Evolutionary conservation across 2,329 filamentous ascomycete genomes (phyloP), one percentile per base, ranked within the genome.

Genomic region (Paracorniculantispora psalliotae): DNA sequence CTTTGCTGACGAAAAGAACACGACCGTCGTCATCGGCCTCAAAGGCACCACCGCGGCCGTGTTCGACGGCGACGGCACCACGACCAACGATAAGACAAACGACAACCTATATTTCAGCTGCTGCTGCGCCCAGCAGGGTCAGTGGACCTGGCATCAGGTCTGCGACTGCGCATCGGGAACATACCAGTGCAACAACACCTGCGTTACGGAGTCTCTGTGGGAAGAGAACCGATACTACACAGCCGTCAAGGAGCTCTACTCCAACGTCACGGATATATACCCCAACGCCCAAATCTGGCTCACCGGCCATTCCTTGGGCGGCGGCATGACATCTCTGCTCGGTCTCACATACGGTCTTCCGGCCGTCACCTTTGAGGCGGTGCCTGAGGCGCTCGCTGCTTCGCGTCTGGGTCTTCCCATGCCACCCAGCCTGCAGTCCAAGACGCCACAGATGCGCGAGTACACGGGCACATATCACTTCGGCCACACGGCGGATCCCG

Each of bases 51-150:
- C 88, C 1, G 85, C 88, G 2, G 93, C 94, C 13, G 87, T 97
- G 3, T 97, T 97, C 69, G 93, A 97, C 71, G 94, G 94, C n/a
- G 90, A 93, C 39, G 93, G 92, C 54, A 97, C 94, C 1, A 97
- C 93, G 0, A 96, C 92, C 26, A 96, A 96, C 66, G 94, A 99
- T 76, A 99, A 99, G 77, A 80, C 92, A 68, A 99, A 97, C 71
- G 94, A 99, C 74, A 99, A 99, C 70, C 80, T 99, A 10, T 96
- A 96, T 74, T 97, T 97, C 76, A 96, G 92, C 69, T 99, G 94
- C 76, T 99, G 94, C 73, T 99, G 94, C 74, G 94, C 86, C 4
- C 92, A 97, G 74, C 92, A 96, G 67, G 92, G 92, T 0, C 91
- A 92, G 63, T 92, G 87, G 76, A 85, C 92, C 17, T 97, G 92